A percentile compares a stretch with the other conserved stretches of the same genome.
These are phyloP conservation scores for Hypoxylon crocopeplum DNA, from an alignment of 495 filamentous ascomycete genomes.

Conservation along the genomic window DNA sequence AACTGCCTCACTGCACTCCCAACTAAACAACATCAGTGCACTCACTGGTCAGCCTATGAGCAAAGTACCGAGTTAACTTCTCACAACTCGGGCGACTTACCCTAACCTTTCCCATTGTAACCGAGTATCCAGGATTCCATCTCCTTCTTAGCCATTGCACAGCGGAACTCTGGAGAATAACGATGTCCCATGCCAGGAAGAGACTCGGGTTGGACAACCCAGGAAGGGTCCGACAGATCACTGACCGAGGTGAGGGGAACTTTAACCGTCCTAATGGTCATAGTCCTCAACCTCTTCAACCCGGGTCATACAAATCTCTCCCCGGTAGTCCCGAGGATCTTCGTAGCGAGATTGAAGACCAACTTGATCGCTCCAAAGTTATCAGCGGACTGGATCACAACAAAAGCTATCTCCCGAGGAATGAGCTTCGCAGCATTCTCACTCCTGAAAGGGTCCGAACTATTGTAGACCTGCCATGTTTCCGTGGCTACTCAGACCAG, in stretches of 20 bases:
- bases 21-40: too few relatives aligned
- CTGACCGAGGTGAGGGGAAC: conserved; percentile 3
- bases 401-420: conserved; percentile 9
- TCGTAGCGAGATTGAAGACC: background rate
- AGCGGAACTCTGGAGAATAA: too few relatives aligned
- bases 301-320: background rate
- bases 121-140: too few relatives aligned
- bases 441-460: conserved; percentile 7
- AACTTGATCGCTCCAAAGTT: conserved; percentile 1
- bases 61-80: too few relatives aligned
- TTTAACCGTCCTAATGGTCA: background rate
- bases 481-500: background rate
- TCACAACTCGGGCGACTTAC: too few relatives aligned
- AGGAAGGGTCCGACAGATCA: conserved; percentile 4
- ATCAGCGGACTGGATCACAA: background rate
- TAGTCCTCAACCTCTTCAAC: background rate
- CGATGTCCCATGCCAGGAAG: background rate
- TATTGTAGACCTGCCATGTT: background rate
- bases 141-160: too few relatives aligned
- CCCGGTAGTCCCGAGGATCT: background rate
- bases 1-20: too few relatives aligned
- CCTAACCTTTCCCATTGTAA: too few relatives aligned
- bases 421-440: conserved; percentile 3
- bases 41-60: too few relatives aligned
- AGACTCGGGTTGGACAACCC: conserved; percentile 2